Evolutionary conservation across 805 yeast genomes (phyloP).

Genomic region (Metschnikowia santaceciliae): DNA sequence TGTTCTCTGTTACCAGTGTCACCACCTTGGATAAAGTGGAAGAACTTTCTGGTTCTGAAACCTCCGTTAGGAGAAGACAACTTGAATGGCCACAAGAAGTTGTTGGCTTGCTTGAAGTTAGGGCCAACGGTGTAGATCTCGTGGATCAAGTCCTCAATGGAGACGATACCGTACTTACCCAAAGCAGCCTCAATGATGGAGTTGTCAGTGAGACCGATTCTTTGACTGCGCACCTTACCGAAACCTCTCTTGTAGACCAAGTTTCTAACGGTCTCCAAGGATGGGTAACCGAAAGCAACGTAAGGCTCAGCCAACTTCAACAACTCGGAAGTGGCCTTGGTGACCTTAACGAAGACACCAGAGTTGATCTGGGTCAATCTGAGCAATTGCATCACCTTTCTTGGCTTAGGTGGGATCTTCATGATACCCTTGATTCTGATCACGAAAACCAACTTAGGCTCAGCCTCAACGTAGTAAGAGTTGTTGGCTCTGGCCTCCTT

Average conservation of each 20-base stretch:
- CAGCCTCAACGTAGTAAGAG: slow-evolving; percentile 92
- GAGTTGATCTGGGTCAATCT: slow-evolving; percentile 92
- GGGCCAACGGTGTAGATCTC: slow-evolving; percentile 96
- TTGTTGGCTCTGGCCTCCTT: slow-evolving; percentile 93
- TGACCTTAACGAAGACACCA: slow-evolving; percentile 91
- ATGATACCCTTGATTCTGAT: slow-evolving; percentile 99
- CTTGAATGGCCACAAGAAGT: slow-evolving; percentile 98
- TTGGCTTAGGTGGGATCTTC: slow-evolving; percentile 99
- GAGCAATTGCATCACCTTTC: slow-evolving; percentile 93
- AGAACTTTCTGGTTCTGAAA: slow-evolving; percentile 97
- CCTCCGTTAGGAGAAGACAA: slow-evolving; percentile 96
- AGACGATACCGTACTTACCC: slow-evolving; percentile 90
- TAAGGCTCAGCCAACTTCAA: slow-evolving; percentile 93
- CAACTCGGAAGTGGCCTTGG: slow-evolving; percentile 93
- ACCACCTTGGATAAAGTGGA: slow-evolving; percentile 97
- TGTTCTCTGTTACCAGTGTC: slow-evolving; percentile 98
- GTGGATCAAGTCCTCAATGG: slow-evolving; percentile 92
- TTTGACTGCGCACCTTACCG: slow-evolving; percentile 97
- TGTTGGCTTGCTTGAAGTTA: slow-evolving; percentile 97
- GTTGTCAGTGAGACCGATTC: slow-evolving; percentile 87
- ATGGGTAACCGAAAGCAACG: slow-evolving; percentile 97
- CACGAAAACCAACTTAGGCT: slow-evolving; percentile 90
- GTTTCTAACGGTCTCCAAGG: slow-evolving; percentile 85
- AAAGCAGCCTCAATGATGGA: slow-evolving; percentile 80
- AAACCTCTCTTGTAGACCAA: slow-evolving; percentile 95